Percentiles rank a stretch among this genome's conserved stretches.
Evolutionary conservation across 164 flowering plant species (phyloP).

Genomic region (Liriodendron chinense): DNA sequence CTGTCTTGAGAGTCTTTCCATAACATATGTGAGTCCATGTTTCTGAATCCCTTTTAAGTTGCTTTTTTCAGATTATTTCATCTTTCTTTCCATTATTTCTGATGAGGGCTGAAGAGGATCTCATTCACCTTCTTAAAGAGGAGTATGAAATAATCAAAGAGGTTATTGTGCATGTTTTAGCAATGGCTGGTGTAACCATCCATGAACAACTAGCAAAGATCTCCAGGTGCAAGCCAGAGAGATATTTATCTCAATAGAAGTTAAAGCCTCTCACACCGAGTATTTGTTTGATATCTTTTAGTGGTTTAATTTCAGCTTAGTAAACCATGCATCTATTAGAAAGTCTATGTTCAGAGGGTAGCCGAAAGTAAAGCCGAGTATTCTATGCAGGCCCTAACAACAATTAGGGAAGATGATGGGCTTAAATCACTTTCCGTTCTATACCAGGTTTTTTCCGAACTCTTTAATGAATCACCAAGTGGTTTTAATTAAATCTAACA

Average conservation of each 20-base stretch:
- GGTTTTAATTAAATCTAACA: neutral
- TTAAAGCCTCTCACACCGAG: neutral
- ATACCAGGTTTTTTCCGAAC: no score
- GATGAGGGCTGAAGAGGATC: constrained; percentile 71
- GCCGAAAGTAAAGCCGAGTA: constrained; percentile 91
- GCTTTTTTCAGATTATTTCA: constrained; percentile 61
- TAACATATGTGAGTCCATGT: neutral
- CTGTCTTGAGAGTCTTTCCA: no score
- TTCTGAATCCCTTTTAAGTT: neutral
- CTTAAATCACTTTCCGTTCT: no score
- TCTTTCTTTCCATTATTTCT: constrained; percentile 67
- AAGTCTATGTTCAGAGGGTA: constrained; percentile 88
- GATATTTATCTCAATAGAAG: neutral
- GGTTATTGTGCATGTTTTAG: constrained; percentile 78
- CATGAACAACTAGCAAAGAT: no score
- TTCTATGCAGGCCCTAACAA: constrained; percentile 94
- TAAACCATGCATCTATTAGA: constrained; percentile 86
- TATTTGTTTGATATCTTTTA: constrained; percentile 6
- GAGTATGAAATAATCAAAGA: constrained; percentile 82
- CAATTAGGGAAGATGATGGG: constrained; percentile 94
- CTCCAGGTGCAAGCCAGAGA: constrained; percentile 51
- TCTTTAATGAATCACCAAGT: neutral
- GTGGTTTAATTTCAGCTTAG: constrained; percentile 54
- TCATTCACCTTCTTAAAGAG: no score
- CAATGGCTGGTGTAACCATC: constrained; percentile 93